Conservation (phyloP, 768 basidiomycete species). For the Multifurca ochricompacta region DNA sequence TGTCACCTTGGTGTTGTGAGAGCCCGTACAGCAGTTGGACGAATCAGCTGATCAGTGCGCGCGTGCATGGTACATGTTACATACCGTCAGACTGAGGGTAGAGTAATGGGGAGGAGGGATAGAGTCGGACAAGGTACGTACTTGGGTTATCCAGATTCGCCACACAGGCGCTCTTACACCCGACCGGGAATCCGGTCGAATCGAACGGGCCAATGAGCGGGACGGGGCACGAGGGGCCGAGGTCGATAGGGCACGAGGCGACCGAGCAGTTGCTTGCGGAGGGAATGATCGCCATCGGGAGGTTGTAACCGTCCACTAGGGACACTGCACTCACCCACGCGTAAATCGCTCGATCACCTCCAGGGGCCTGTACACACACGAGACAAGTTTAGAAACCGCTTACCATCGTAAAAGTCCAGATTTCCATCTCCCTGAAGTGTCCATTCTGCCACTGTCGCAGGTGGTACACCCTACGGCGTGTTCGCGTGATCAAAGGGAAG, state of each 20-base stretch:
- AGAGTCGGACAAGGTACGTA: constrained; percentile 13
- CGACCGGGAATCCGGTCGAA: constrained; percentile 45
- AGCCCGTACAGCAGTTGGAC: constrained; percentile 31
- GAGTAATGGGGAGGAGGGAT: not conserved
- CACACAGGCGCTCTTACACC: constrained; percentile 53
- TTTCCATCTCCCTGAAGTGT: constrained; percentile 41
- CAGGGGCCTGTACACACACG: constrained; percentile 9
- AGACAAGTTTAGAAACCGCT: not conserved
- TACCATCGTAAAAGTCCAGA: constrained; percentile 55
- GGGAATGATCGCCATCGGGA: constrained; percentile 25
- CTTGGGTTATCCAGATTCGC: constrained; percentile 32
- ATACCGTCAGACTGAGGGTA: not conserved
- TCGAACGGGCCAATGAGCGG: constrained; percentile 47
- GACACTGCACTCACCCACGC: constrained; percentile 37
- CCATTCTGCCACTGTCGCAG: constrained; percentile 62
- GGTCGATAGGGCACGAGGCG: constrained; percentile 25
- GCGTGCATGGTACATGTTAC: too few species aligned
- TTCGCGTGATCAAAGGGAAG: not conserved
- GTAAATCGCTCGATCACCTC: not conserved
- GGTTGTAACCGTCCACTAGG: constrained; percentile 50
- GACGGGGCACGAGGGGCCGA: constrained; percentile 36
- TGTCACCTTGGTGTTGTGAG: constrained; percentile 29
- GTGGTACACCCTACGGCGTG: constrained; percentile 47
- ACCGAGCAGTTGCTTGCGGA: constrained; percentile 23
- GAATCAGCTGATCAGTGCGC: constrained; percentile 27